Evolutionary conservation across 2,329 filamentous ascomycete species (phyloP), one percentile per base, ranked within the genome.

Genomic region (Ophiostoma piceae): DNA sequence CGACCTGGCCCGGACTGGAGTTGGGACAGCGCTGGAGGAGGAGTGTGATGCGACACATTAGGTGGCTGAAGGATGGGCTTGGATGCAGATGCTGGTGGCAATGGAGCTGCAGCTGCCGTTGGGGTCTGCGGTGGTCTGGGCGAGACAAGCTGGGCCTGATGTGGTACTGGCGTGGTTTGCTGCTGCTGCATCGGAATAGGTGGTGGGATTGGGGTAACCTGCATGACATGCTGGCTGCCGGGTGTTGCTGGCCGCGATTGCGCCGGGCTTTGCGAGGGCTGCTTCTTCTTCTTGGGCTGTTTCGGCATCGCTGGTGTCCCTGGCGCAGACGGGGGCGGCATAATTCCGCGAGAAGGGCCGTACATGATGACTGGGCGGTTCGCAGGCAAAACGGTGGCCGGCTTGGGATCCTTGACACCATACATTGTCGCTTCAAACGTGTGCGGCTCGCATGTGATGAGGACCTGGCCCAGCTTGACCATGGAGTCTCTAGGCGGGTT

Each of bases 371-470:
- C 83, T 2, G 88, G 88, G 62, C 87, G 84, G 71, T 80, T 78
- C 9, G 76, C 74, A 70, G 76, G 79, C 71, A 78, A 79, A 32
- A 80, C 78, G 51, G 80, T 78, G 67, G 80, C 78, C 8, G 81
- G 82, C 73, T 86, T 87, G 8, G 84, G 82, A 68, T 90, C 88
- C 75, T 91, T 90, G 71, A 92, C 87, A 26, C 86, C 85, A 76
- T 85, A 93, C 82, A 93, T 86, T 66, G 86, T 89, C 19, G 90
- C 91, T 74, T 93, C 90, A 74, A 95, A 87, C 62, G 91, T 86
- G 76, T 95, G 91, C 64, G 92, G 92, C 77, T 94, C 92, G 71
- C 94, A 87, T 29, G 87, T 90, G 72, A 96, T 87, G 43, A 88
- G 88, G 72, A 91, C 88, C 74, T 85, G 86, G 74, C 92, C 92